Evolutionary conservation across 306 rosid species (phyloP).

Genomic region (Arachis hypogaea): DNA sequence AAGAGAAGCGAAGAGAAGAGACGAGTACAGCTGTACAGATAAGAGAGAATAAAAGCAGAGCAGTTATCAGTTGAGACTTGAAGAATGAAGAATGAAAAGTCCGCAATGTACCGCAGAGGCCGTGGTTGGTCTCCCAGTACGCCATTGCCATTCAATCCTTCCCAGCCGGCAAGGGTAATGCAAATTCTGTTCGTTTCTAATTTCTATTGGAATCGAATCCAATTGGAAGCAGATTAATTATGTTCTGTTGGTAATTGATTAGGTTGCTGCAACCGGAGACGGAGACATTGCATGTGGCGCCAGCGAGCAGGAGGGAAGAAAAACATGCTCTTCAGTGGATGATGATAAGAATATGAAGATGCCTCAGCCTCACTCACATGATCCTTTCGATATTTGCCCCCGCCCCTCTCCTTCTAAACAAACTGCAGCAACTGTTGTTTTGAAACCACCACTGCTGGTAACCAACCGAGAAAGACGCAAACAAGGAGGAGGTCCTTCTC

Average conservation of each 20-base stretch:
- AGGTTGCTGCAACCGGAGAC: background rate
- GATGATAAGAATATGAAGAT: too few relatives aligned
- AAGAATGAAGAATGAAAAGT: too few relatives aligned
- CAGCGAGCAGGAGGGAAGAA: background rate
- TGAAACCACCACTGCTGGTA: conserved; percentile 46
- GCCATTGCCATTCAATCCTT: too few relatives aligned
- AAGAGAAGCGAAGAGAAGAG: too few relatives aligned
- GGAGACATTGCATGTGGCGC: background rate
- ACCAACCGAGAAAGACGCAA: conserved; percentile 58
- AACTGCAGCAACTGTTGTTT: background rate
- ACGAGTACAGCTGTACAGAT: too few relatives aligned
- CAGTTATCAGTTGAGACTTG: too few relatives aligned
- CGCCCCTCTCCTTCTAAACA: conserved; percentile 17
- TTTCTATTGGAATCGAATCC: too few relatives aligned
- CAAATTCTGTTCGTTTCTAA: too few relatives aligned
- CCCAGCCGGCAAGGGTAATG: too few relatives aligned
- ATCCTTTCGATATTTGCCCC: conserved; percentile 64
- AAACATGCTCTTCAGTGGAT: background rate
- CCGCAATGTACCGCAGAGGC: too few relatives aligned
- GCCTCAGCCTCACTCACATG: background rate
- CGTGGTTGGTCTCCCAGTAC: too few relatives aligned
- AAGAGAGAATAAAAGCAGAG: too few relatives aligned
- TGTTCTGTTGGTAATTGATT: background rate
- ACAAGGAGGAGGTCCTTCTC: background rate
- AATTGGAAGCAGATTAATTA: background rate